Base-by-base conservation (phyloP, 2,329 filamentous ascomycete genomes). In the Xylaria sp. region DNA sequence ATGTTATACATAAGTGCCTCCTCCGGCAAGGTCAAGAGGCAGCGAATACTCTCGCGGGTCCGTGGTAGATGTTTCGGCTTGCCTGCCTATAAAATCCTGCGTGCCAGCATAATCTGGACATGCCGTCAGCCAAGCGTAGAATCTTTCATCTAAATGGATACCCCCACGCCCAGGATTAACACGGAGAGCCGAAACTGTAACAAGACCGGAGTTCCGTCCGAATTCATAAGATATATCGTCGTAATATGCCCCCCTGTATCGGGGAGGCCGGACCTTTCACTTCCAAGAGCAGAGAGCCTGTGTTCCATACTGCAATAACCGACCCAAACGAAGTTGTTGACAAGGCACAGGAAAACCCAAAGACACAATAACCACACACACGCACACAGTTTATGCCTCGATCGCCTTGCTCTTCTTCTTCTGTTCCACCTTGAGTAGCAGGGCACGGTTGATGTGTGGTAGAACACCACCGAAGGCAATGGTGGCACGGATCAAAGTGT, bases 401-500 rank as follows among this genome's bases (percentile, higher is more conserved):
- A 77, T 69, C 24, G 76, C 74, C 73, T 80, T 79, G 66, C 81
- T 87, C 80, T 91, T 91, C 89, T 96, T 96, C 89, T 96, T 96
- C 78, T 96, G 90, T 78, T 96, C 92, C 51, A 96, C 92, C 86
- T 96, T 96, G 74, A 96, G 84, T 66, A 99, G 82, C 65, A 99
- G 81, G 13, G 94, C 94, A 68, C 94, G 90, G 83, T 99, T 97
- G 86, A 99, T 99, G 78, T 97, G 93, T 62, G 94, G 94, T 70
- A 99, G 81, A 22, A 99, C 94, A 88, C 94, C 94, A 80, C 94
- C 94, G 66, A 95, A 97, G 57, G 94, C 94, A 70, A 99, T 99
- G 60, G 94, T 99, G 53, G 94, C 94, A 68, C 92, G 90, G 73
- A 99, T 97, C 54, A 99, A 83, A 20, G 92, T 97, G 74, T 99